A percentile compares a stretch with the other conserved stretches of the same genome.
Conservation (phyloP, 2,329 filamentous ascomycete genomes). For the Curvularia hawaiiensis region DNA sequence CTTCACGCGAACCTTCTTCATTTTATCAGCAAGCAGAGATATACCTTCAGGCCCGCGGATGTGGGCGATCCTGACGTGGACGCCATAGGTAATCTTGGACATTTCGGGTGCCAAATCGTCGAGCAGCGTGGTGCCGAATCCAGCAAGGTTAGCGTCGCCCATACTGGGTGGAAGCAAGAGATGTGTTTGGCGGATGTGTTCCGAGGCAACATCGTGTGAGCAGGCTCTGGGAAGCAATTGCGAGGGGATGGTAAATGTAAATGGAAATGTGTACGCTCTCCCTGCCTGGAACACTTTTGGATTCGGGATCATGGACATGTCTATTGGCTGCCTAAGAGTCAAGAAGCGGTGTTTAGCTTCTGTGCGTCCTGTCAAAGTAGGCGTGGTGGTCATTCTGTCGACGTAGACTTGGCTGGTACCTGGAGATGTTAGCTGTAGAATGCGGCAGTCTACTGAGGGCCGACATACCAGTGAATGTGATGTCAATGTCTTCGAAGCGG, state of each 20-base stretch:
- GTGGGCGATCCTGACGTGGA: constrained; percentile 56
- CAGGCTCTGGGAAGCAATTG: constrained; percentile 65
- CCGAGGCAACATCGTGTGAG: constrained; percentile 57
- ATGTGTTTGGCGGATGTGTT: constrained; percentile 61
- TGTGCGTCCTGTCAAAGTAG: constrained; percentile 59
- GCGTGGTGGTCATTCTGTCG: constrained; percentile 59
- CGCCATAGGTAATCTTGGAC: constrained; percentile 63
- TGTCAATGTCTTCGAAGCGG: constrained; percentile 62
- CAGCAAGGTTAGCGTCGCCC: constrained; percentile 61
- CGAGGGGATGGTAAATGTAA: constrained; percentile 67
- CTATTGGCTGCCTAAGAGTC: constrained; percentile 65
- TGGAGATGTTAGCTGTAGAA: constrained; percentile 34
- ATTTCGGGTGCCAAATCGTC: constrained; percentile 69
- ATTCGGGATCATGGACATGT: constrained; percentile 58
- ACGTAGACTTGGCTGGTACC: constrained; percentile 59
- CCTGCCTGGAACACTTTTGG: constrained; percentile 61
- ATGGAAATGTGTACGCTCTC: constrained; percentile 63
- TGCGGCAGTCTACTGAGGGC: background rate
- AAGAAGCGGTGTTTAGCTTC: constrained; percentile 66
- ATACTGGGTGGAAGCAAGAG: constrained; percentile 65
- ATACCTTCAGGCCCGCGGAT: constrained; percentile 46
- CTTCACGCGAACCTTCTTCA: constrained; percentile 63
- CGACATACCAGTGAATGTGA: constrained; percentile 60
- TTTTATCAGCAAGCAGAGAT: constrained; percentile 55
- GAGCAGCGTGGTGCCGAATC: constrained; percentile 55